Evolutionary conservation across 140 eudicot species (phyloP), one percentile per base, ranked within the genome.

Genomic region (Stevia rebaudiana): DNA sequence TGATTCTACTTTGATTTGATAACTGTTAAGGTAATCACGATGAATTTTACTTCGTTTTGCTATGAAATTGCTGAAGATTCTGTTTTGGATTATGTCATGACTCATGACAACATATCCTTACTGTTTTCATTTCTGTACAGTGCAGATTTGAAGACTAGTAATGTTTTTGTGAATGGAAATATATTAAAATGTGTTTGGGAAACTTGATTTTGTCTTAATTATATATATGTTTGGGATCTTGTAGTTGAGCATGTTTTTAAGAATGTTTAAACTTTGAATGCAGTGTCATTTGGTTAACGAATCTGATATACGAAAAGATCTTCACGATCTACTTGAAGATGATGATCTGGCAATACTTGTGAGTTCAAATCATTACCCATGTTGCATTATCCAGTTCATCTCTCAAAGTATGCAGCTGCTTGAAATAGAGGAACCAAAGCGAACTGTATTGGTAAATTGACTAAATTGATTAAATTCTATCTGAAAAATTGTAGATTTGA

Each of bases 281-380:
- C 95, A 88, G 98, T 92, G 98, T 67, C 98, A 92, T 82, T 73
- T 92, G 71, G 70, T 75, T 47, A 35, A 92, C 63, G 96, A 79
- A 54, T 88, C 98, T 40, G 92, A 92, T 74, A 65, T 79, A 59
- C 82, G 75, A 24, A 49, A 52, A 61, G 98, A 92, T 54, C 95
- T 88, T 44, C 65, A 78, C 46, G 51, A 53, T 61, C 60, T 92
- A 63, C 91, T 92, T n/a, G 98, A 92, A 67, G 83, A 59, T 5
- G 96, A 88, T 41, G 98, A 92, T 74, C 79, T 92, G 16, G 76
- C 74, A 17, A 81, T 88, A 16, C 74, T 92, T 71, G 84, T 92
- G 67, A 68, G 77, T 66, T 88, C 98, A 60, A 85, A 79, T 63
- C 87, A 92, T 61, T 92, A 85, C 16, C 96, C 98, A 2, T 86